Evolutionary conservation across 2,329 filamentous ascomycete species (phyloP).

Genomic region (Nigrograna mackinnonii): DNA sequence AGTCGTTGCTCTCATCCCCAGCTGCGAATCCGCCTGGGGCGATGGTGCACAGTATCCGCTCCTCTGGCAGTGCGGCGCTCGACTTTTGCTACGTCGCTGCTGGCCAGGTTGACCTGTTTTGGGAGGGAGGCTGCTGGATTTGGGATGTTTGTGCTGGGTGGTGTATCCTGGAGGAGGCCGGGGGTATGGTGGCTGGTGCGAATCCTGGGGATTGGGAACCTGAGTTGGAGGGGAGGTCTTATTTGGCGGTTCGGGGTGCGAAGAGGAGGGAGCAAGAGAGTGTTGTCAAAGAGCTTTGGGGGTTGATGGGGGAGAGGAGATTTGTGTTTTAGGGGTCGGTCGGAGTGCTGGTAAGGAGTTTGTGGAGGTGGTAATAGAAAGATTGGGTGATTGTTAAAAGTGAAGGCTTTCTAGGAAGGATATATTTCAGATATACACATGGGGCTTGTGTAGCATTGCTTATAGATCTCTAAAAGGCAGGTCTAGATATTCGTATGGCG

Average conservation of each 20-base stretch:
- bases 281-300: constrained; percentile 40
- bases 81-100: constrained; percentile 44
- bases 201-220: constrained; percentile 42
- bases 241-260: constrained; percentile 37
- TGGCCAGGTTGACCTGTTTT: constrained; percentile 38
- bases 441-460: no score
- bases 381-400: no score
- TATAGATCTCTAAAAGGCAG: no score
- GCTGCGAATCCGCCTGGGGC: constrained; percentile 26
- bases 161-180: constrained; percentile 42
- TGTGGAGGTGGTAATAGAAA: no score
- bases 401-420: no score
- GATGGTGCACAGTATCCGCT: constrained; percentile 38
- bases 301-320: constrained; percentile 34
- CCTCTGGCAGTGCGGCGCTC: constrained; percentile 39
- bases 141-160: constrained; percentile 44
- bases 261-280: constrained; percentile 31
- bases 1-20: constrained; percentile 31
- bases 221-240: constrained; percentile 34
- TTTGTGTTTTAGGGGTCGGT: constrained; percentile 38
- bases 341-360: no score
- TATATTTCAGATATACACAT: no score
- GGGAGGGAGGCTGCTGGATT: constrained; percentile 40
- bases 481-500: no score
- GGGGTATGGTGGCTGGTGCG: constrained; percentile 37